Percentiles rank a stretch among this genome's conserved stretches.
These are phyloP conservation scores for Scleroderma bovista DNA, from an alignment of 768 basidiomycete genomes.

Conservation along the genomic window DNA sequence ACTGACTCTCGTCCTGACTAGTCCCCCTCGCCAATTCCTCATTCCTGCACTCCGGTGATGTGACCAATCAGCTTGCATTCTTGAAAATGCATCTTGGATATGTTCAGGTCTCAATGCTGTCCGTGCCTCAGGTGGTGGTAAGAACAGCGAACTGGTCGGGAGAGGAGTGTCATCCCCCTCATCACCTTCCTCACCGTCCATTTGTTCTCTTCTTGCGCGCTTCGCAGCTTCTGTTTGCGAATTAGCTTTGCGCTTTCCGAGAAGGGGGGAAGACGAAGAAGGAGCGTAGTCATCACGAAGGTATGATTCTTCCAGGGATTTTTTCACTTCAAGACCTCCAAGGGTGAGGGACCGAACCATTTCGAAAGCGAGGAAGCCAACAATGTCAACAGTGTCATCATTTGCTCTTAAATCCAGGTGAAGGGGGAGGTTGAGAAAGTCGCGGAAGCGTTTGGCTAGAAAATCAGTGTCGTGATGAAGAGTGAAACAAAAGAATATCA, in stretches of 20 bases:
- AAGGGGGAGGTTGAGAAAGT: constrained; percentile 85
- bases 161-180: constrained; percentile 64
- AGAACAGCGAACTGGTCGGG: constrained; percentile 68
- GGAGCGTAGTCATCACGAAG: constrained; percentile 56
- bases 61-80: constrained; percentile 85
- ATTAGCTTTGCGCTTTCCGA: constrained; percentile 65
- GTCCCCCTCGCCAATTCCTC: constrained; percentile 84
- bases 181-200: constrained; percentile 41
- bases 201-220: constrained; percentile 43
- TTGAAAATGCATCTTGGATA: constrained; percentile 84
- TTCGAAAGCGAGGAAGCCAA: constrained; percentile 95
- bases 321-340: constrained; percentile 81
- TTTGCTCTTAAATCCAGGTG: constrained; percentile 85
- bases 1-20: constrained; percentile 72
- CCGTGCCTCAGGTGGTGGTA: constrained; percentile 76
- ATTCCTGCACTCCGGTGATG: constrained; percentile 80
- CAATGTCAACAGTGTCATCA: constrained; percentile 94
- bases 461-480: background rate
- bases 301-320: constrained; percentile 66
- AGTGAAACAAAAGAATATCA: background rate
- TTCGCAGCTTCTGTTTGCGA: constrained; percentile 41
- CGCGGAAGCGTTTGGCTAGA: constrained; percentile 87
- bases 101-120: constrained; percentile 78
- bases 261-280: constrained; percentile 43
- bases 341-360: constrained; percentile 93